Evolutionary conservation across 2,329 filamentous ascomycete species (phyloP).

Genomic region (Trichoderma arundinaceum): DNA sequence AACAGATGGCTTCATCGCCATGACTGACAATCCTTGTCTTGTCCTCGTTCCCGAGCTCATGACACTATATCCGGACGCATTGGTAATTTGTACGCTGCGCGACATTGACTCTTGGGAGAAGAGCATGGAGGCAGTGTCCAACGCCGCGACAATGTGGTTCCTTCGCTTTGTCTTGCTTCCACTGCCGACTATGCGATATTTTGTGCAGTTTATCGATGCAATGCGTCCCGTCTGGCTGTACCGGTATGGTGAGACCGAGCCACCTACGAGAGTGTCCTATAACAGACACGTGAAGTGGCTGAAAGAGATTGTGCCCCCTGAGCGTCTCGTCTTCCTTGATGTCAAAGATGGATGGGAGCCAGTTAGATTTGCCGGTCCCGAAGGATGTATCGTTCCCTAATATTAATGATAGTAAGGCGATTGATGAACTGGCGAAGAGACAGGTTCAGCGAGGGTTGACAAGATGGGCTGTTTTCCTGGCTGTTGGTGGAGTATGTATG

Average conservation of each 20-base stretch:
- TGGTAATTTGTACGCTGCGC: conserved; percentile 36
- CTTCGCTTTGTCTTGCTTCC: conserved; percentile 34
- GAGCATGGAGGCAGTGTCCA: conserved; percentile 33
- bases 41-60: conserved; percentile 18
- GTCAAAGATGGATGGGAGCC: conserved; percentile 8
- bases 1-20: conserved; percentile 14
- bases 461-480: background rate
- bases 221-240: conserved; percentile 10
- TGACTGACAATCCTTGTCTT: conserved; percentile 9
- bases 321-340: background rate
- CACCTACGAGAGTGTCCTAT: conserved; percentile 26
- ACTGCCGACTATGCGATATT: conserved; percentile 33
- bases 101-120: conserved; percentile 34
- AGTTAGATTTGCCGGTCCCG: conserved; percentile 7
- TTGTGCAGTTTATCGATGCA: conserved; percentile 28
- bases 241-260: conserved; percentile 24
- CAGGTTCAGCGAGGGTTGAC: background rate
- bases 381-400: conserved; percentile 24
- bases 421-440: conserved; percentile 12
- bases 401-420: conserved; percentile 29
- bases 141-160: conserved; percentile 30
- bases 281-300: conserved; percentile 27
- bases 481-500: background rate
- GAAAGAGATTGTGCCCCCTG: background rate
- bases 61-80: conserved; percentile 35